phyloP scores from a whole-genome alignment of 2,329 filamentous ascomycete genomes.

The Westerdykella aurantiaca region DNA sequence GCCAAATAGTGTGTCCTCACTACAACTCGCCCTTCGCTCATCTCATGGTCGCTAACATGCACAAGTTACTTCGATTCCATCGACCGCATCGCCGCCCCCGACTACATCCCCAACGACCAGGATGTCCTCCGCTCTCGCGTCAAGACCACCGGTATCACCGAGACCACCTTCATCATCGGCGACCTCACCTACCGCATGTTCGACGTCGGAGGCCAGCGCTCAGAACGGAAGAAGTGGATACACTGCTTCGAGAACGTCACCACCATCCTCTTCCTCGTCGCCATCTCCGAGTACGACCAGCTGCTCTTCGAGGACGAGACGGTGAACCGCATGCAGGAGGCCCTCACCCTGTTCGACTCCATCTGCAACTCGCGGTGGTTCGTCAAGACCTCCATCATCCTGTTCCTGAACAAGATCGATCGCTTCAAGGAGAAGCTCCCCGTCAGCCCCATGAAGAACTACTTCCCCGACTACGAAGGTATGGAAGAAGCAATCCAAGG shows the following conservation, averaged over 20 bases:
- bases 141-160: slow-evolving; percentile 95
- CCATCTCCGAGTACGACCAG: slow-evolving; percentile 96
- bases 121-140: slow-evolving; percentile 93
- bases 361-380: slow-evolving; percentile 70
- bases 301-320: slow-evolving; percentile 94
- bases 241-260: slow-evolving; percentile 98
- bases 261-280: slow-evolving; percentile 91
- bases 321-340: slow-evolving; percentile 69
- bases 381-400: slow-evolving; percentile 65
- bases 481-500: slow-evolving; percentile 1
- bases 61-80: slow-evolving; percentile 92
- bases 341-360: slow-evolving; percentile 64
- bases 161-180: slow-evolving; percentile 92
- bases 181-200: slow-evolving; percentile 96
- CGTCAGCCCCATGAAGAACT: slow-evolving; percentile 69
- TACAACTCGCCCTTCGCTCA: not conserved
- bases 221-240: slow-evolving; percentile 98
- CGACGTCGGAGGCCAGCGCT: slow-evolving; percentile 91
- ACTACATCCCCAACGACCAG: slow-evolving; percentile 93
- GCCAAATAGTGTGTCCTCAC: slow-evolving; percentile 76
- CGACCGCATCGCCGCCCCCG: slow-evolving; percentile 79
- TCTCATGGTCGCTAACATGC: slow-evolving; percentile 12
- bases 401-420: slow-evolving; percentile 72
- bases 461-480: slow-evolving; percentile 73
- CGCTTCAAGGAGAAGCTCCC: slow-evolving; percentile 70